Percentiles rank a stretch among this genome's conserved stretches.
These are phyloP conservation scores for Dictyostelium purpureum DNA, from an alignment of 78 protist genomes.

Conservation along the genomic window DNA sequence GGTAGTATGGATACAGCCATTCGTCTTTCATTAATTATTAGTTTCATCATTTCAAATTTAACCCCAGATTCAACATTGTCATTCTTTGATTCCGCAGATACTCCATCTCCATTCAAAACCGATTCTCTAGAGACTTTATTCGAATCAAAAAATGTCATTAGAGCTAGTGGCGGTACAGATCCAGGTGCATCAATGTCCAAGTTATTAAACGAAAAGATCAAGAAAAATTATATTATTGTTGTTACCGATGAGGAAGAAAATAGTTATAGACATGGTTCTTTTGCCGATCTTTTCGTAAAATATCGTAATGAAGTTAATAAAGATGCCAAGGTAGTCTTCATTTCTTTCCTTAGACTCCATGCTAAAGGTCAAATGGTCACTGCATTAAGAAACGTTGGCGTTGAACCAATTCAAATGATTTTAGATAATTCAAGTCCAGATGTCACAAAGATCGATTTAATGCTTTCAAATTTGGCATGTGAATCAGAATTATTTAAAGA, in stretches of 20 bases:
- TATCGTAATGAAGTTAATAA: constrained; percentile 25
- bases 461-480: constrained; percentile 32
- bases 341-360: constrained; percentile 20
- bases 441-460: constrained; percentile 35
- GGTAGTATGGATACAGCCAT: constrained; percentile 77
- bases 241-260: constrained; percentile 76
- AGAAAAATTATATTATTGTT: constrained; percentile 7
- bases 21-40: constrained; percentile 38
- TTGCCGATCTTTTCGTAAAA: constrained; percentile 6
- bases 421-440: constrained; percentile 46
- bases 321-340: constrained; percentile 30
- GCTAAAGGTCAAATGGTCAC: constrained; percentile 69
- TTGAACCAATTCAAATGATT: constrained; percentile 28
- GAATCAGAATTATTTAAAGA: constrained; percentile 38
- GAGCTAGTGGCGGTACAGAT: constrained; percentile 66
- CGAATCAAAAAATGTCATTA: background rate
- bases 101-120: background rate
- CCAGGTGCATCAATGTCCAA: background rate
- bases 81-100: constrained; percentile 38
- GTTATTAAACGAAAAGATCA: background rate
- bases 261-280: background rate
- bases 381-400: background rate
- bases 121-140: constrained; percentile 1
- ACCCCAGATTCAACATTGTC: constrained; percentile 15
- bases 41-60: constrained; percentile 10